Conservation (phyloP, 192 early-diverging fungal species). For the Pilaira anomala region DNA sequence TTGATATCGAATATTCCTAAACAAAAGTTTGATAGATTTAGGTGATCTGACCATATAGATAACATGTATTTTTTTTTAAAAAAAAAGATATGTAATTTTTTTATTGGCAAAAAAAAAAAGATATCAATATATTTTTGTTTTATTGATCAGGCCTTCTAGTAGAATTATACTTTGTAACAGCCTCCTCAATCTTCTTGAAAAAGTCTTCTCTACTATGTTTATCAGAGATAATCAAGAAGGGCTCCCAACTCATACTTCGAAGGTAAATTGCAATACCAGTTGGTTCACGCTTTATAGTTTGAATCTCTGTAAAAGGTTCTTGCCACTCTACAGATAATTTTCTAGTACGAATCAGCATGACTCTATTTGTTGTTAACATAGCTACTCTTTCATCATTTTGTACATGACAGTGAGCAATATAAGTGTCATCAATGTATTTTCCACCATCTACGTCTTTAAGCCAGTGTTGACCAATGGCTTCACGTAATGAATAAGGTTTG, state of each 20-base stretch:
- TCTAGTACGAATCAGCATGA: slow-evolving; percentile 74
- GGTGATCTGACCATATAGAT: no score
- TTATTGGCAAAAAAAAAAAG: no score
- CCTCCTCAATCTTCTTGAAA: slow-evolving; percentile 66
- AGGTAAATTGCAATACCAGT: slow-evolving; percentile 73
- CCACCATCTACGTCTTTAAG: slow-evolving; percentile 78
- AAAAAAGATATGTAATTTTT: no score
- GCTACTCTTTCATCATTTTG: slow-evolving; percentile 82
- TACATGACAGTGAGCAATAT: slow-evolving; percentile 83
- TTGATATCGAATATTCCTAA: no score
- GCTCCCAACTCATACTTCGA: slow-evolving; percentile 51
- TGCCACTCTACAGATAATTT: slow-evolving; percentile 81
- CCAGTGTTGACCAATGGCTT: slow-evolving; percentile 85
- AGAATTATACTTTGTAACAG: slow-evolving; percentile 44
- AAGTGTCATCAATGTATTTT: slow-evolving; percentile 75
- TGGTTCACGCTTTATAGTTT: slow-evolving; percentile 67
- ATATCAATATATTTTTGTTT: no score
- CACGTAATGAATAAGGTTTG: slow-evolving; percentile 62
- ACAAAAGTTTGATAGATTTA: no score
- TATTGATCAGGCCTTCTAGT: slow-evolving; percentile 3
- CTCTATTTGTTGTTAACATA: slow-evolving; percentile 74
- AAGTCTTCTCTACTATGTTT: slow-evolving; percentile 62
- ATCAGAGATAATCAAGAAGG: slow-evolving; percentile 72
- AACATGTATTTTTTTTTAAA: no score
- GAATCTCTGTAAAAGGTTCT: slow-evolving; percentile 68